phyloP scores from a whole-genome alignment of 257 asterid genomes.

The Paraleonurus japonicus region DNA sequence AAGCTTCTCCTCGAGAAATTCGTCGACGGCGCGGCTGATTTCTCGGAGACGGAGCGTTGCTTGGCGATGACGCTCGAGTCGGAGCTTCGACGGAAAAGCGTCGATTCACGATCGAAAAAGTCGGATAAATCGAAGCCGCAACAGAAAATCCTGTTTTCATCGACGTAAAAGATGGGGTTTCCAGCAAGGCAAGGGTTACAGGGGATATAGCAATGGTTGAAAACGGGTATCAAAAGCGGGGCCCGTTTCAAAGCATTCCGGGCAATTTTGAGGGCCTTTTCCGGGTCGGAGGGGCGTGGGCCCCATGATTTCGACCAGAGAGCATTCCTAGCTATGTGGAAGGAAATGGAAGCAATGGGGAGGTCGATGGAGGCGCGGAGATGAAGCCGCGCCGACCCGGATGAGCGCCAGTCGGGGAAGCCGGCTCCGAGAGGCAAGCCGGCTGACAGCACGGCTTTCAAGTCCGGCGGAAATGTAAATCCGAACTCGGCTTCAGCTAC shows the following conservation, averaged over 20 bases:
- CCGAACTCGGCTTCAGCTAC: slow-evolving; percentile 93
- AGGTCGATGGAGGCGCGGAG: slow-evolving; percentile 81
- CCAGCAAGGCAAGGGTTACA: slow-evolving; percentile 85
- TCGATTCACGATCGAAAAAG: slow-evolving; percentile 79
- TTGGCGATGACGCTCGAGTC: slow-evolving; percentile 30
- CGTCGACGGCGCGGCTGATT: slow-evolving; percentile 44
- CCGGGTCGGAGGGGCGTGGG: slow-evolving; percentile 64
- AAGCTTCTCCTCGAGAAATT: slow-evolving; percentile 59
- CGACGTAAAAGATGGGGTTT: slow-evolving; percentile 86
- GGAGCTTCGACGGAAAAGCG: slow-evolving; percentile 35
- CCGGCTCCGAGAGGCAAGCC: slow-evolving; percentile 86
- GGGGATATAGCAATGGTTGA: slow-evolving; percentile 88
- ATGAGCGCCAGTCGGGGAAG: slow-evolving; percentile 89
- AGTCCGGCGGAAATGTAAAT: slow-evolving; percentile 82
- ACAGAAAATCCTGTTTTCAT: slow-evolving; percentile 71
- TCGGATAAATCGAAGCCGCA: slow-evolving; percentile 88
- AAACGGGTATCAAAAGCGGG: slow-evolving; percentile 80
- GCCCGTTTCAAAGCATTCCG: slow-evolving; percentile 77
- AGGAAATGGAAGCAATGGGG: slow-evolving; percentile 80
- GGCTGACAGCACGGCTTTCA: slow-evolving; percentile 75
- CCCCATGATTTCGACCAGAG: slow-evolving; percentile 97
- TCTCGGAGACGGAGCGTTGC: slow-evolving; percentile 39
- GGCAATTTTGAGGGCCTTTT: slow-evolving; percentile 71
- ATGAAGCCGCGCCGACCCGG: slow-evolving; percentile 70
- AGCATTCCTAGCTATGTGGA: slow-evolving; percentile 75